Percentiles rank a stretch among this genome's conserved stretches.
Conservation (phyloP, 2,329 filamentous ascomycete genomes). For the Rachicladosporium sp. region DNA sequence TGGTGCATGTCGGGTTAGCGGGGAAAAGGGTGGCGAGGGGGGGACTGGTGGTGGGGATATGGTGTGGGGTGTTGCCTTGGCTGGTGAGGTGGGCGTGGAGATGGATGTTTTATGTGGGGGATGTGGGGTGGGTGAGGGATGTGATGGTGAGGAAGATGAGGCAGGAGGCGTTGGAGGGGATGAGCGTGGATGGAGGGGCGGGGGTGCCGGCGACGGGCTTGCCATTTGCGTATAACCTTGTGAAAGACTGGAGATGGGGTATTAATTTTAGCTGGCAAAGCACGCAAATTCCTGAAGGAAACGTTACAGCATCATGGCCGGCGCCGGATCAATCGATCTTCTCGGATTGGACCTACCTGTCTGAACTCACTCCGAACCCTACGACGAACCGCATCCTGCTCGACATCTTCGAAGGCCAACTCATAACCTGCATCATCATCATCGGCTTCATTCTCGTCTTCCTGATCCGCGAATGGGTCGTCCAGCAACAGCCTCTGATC, state of each 20-base stretch:
- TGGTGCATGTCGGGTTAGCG: slow-evolving; percentile 50
- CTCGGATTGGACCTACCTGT: slow-evolving; percentile 31
- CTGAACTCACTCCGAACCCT: slow-evolving; percentile 54
- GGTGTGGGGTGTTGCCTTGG: slow-evolving; percentile 80
- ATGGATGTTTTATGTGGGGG: slow-evolving; percentile 86
- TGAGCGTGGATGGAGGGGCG: too few relatives aligned
- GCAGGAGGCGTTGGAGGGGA: too few relatives aligned
- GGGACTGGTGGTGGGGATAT: slow-evolving; percentile 68
- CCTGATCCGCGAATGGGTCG: slow-evolving; percentile 90
- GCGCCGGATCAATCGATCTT: slow-evolving; percentile 18
- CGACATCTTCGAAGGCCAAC: slow-evolving; percentile 77
- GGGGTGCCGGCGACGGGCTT: too few relatives aligned
- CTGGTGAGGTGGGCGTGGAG: slow-evolving; percentile 88
- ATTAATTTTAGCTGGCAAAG: too few relatives aligned
- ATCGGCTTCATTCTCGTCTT: slow-evolving; percentile 95
- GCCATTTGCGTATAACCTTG: too few relatives aligned
- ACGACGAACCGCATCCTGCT: slow-evolving; percentile 68
- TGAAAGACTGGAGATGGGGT: too few relatives aligned
- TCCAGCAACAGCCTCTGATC: slow-evolving; percentile 89
- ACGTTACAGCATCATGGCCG: slow-evolving; percentile 2
- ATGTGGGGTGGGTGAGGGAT: slow-evolving; percentile 53
- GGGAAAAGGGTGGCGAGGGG: slow-evolving; percentile 39
- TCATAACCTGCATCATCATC: slow-evolving; percentile 85
- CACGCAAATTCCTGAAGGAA: too few relatives aligned
- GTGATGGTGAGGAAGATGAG: not conserved